Evolutionary conservation across 2,329 filamentous ascomycete genomes (phyloP).

Genomic region (Claviceps paspali): DNA sequence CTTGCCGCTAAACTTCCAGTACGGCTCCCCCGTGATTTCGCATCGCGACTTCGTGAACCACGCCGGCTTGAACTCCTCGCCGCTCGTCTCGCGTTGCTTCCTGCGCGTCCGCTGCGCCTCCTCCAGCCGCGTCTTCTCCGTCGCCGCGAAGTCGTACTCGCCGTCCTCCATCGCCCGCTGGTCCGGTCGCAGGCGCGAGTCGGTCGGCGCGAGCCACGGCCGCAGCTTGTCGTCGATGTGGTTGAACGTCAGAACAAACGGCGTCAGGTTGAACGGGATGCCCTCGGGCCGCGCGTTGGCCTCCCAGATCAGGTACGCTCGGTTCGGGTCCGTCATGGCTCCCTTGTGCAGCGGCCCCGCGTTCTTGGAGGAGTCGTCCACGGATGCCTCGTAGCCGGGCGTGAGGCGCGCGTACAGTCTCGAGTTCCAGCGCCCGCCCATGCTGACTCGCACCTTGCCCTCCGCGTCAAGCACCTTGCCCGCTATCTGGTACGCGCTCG

Average conservation of each 20-base stretch:
- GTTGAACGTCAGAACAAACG: slow-evolving; percentile 90
- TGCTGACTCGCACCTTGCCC: slow-evolving; percentile 72
- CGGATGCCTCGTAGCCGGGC: slow-evolving; percentile 68
- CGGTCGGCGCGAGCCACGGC: slow-evolving; percentile 72
- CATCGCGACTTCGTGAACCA: slow-evolving; percentile 71
- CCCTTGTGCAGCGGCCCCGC: slow-evolving; percentile 25
- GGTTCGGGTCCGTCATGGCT: slow-evolving; percentile 47
- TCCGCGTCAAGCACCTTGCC: slow-evolving; percentile 71
- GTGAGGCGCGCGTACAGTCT: slow-evolving; percentile 90
- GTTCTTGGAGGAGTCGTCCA: slow-evolving; percentile 41
- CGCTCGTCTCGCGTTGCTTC: slow-evolving; percentile 55
- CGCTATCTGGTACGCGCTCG: slow-evolving; percentile 73
- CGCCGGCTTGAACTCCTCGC: slow-evolving; percentile 67
- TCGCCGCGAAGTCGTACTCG: slow-evolving; percentile 84
- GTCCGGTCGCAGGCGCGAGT: slow-evolving; percentile 83
- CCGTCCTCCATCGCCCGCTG: slow-evolving; percentile 98
- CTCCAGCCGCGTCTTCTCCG: slow-evolving; percentile 88
- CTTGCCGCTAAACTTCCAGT: slow-evolving; percentile 76
- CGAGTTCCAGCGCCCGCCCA: slow-evolving; percentile 94
- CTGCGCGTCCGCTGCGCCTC: slow-evolving; percentile 74
- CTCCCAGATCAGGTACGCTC: slow-evolving; percentile 88
- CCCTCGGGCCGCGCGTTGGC: slow-evolving; percentile 64
- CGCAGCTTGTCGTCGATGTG: slow-evolving; percentile 71
- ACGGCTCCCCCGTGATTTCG: slow-evolving; percentile 70
- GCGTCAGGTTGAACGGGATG: slow-evolving; percentile 93